Percentiles rank a stretch among this genome's conserved stretches.
Conservation (phyloP, 1,284 basidiomycete genomes). For the Golubevia sp. region DNA sequence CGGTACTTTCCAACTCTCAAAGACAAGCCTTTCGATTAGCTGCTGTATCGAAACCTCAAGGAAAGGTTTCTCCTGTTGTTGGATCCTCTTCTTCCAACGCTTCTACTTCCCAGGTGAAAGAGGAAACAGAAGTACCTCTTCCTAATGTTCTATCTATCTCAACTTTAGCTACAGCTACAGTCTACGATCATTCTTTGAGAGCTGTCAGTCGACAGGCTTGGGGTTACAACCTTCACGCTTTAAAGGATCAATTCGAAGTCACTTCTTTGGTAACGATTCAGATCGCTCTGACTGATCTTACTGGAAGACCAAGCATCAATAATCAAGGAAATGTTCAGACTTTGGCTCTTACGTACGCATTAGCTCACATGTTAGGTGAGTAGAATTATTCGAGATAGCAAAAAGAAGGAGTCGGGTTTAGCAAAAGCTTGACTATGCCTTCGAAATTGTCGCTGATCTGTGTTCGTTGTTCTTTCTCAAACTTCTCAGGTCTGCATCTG, state of each 20-base stretch:
- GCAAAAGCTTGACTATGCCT: too few species aligned
- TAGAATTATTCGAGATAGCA: too few species aligned
- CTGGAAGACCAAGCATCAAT: conserved; percentile 9
- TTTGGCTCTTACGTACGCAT: conserved; percentile 4
- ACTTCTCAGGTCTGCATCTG: not conserved
- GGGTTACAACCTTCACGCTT: conserved; percentile 9
- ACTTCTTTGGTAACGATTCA: conserved; percentile 4
- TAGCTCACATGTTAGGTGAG: conserved; percentile 11
- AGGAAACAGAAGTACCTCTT: not conserved
- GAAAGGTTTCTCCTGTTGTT: too few species aligned
- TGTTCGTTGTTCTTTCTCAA: too few species aligned
- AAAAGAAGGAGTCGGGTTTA: too few species aligned
- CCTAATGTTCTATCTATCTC: conserved; percentile 6
- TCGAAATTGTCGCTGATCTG: too few species aligned
- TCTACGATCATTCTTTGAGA: conserved; percentile 6
- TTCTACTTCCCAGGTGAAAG: too few species aligned
- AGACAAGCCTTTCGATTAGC: not conserved
- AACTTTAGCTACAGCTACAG: conserved; percentile 3
- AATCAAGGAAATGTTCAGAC: conserved; percentile 11
- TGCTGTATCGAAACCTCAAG: too few species aligned
- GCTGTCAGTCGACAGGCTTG: conserved; percentile 6
- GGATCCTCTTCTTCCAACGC: not conserved
- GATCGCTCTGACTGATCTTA: conserved; percentile 6
- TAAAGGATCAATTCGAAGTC: conserved; percentile 9
- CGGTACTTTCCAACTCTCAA: conserved; percentile 5